These are phyloP conservation scores for Aspergillus versicolor DNA, from an alignment of 2,329 filamentous ascomycete genomes.

Conservation along the genomic window DNA sequence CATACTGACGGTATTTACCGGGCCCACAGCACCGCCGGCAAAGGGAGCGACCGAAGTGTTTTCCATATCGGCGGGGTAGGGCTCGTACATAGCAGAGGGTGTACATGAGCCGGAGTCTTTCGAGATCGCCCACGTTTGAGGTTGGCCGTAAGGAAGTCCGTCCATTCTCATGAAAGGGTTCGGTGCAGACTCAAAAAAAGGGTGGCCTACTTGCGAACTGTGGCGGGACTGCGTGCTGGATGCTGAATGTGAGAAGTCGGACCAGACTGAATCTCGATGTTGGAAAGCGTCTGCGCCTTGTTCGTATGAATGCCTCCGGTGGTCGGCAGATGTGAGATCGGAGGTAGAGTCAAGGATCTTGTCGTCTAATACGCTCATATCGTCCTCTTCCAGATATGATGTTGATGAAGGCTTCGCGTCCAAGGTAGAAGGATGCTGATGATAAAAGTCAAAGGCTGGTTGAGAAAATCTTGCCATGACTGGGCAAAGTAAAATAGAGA, in stretches of 20 bases:
- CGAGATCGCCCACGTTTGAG: slow-evolving; percentile 63
- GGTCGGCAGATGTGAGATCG: slow-evolving; percentile 50
- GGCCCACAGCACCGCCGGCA: slow-evolving; percentile 43
- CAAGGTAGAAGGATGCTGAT: slow-evolving; percentile 43
- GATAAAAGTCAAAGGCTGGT: slow-evolving; percentile 44
- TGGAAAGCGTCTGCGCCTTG: slow-evolving; percentile 53
- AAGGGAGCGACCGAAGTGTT: slow-evolving; percentile 43
- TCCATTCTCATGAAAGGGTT: slow-evolving; percentile 66
- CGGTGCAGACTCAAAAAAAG: slow-evolving; percentile 51
- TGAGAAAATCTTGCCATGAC: slow-evolving; percentile 47
- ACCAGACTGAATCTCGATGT: slow-evolving; percentile 53
- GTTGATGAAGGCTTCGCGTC: slow-evolving; percentile 43
- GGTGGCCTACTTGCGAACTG: slow-evolving; percentile 43
- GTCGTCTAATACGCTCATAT: slow-evolving; percentile 53
- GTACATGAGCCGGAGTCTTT: slow-evolving; percentile 70
- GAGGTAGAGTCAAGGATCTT: slow-evolving; percentile 51
- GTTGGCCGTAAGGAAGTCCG: slow-evolving; percentile 47
- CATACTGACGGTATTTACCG: slow-evolving; percentile 40
- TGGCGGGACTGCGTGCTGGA: slow-evolving; percentile 43
- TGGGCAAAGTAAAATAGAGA: slow-evolving; percentile 17
- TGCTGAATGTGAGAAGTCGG: slow-evolving; percentile 46
- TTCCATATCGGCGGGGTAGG: slow-evolving; percentile 56
- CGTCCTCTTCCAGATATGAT: slow-evolving; percentile 48
- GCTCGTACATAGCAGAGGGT: slow-evolving; percentile 69
- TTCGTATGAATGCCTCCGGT: slow-evolving; percentile 46